phyloP scores from a whole-genome alignment of 768 basidiomycete species.

The Cystobasidium onofrii region DNA sequence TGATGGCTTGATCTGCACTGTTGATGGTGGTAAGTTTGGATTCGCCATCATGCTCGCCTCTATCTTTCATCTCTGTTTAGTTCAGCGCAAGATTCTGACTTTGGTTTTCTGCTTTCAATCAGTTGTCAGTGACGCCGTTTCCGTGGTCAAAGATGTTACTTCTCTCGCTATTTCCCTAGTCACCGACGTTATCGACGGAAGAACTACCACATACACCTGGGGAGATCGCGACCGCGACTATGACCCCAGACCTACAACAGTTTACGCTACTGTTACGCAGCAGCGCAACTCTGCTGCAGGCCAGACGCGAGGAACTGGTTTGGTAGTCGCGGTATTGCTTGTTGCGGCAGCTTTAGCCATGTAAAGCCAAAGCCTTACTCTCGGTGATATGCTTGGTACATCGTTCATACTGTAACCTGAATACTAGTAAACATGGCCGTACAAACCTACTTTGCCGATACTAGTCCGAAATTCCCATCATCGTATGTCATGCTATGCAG shows the following conservation, averaged over 20 bases:
- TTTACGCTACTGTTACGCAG: slow-evolving; percentile 6
- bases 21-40: slow-evolving; percentile 15
- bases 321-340: background rate
- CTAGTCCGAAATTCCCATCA: background rate
- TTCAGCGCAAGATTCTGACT: too few relatives aligned
- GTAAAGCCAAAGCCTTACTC: background rate
- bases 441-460: too few relatives aligned
- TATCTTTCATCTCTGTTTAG: too few relatives aligned
- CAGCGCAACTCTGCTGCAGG: background rate
- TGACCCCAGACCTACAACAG: background rate
- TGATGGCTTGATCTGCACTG: slow-evolving; percentile 2
- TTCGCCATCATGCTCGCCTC: background rate
- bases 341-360: background rate
- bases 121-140: slow-evolving; percentile 14
- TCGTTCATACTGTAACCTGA: too few relatives aligned
- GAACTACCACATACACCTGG: background rate
- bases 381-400: too few relatives aligned
- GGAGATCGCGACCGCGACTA: background rate
- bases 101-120: background rate
- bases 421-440: too few relatives aligned
- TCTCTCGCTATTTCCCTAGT: background rate
- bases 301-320: background rate
- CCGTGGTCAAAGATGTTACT: slow-evolving; percentile 13
- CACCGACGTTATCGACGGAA: background rate
- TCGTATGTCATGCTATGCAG: background rate